Conservation (phyloP, 768 basidiomycete genomes). For the Boletus subcaerulescens region DNA sequence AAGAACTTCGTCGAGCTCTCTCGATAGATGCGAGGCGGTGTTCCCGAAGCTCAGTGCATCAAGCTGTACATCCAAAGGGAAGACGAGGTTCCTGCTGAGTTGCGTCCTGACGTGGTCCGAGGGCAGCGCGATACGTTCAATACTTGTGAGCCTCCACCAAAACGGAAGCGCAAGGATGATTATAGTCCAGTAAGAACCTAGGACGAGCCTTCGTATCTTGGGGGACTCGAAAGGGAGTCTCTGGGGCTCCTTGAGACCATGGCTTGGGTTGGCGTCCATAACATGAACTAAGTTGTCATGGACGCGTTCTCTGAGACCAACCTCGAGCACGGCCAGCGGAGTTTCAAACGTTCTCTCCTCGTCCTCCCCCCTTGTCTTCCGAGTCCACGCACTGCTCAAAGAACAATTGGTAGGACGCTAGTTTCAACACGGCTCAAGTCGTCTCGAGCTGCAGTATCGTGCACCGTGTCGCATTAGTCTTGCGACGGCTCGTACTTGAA, state of each 20-base stretch:
- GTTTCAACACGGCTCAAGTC: not conserved
- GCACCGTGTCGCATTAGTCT: not conserved
- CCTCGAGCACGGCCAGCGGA: conserved; percentile 24
- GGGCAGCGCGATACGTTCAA: conserved; percentile 77
- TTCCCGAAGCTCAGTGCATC: conserved; percentile 25
- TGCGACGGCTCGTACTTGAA: conserved; percentile 3
- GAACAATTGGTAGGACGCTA: conserved; percentile 7
- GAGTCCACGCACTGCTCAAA: conserved; percentile 5
- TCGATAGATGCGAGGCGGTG: conserved; percentile 14
- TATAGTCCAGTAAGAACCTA: conserved; percentile 75
- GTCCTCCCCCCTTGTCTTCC: conserved; percentile 16
- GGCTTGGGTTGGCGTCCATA: conserved; percentile 24
- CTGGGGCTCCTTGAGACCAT: conserved; percentile 43
- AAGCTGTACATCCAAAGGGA: conserved; percentile 45
- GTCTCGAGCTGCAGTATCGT: conserved; percentile 4
- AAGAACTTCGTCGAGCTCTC: conserved; percentile 29
- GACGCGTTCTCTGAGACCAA: conserved; percentile 4
- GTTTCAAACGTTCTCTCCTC: conserved; percentile 32
- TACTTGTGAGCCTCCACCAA: conserved; percentile 94
- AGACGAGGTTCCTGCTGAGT: conserved; percentile 40
- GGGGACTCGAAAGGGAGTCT: conserved; percentile 51
- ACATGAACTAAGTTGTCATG: conserved; percentile 6
- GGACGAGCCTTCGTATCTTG: conserved; percentile 52
- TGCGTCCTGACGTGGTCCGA: conserved; percentile 53
- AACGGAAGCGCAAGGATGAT: conserved; percentile 78